Conservation (phyloP, 2,329 filamentous ascomycete species). For the Aspergillus proliferans region DNA sequence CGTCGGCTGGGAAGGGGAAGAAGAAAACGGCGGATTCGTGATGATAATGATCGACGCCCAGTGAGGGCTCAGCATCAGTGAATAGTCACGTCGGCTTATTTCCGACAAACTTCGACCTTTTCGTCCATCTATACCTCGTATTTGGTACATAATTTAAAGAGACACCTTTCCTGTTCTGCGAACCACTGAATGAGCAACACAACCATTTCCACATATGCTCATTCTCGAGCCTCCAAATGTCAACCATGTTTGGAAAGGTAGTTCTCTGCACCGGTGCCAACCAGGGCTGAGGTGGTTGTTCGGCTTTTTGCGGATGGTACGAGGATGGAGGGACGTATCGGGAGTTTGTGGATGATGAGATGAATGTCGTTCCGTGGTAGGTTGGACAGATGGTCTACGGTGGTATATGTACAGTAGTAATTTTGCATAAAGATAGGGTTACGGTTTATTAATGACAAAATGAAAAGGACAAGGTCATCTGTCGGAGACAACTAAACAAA, state of each 20-base stretch:
- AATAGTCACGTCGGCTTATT: background rate
- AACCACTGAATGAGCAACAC: background rate
- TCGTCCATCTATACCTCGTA: background rate
- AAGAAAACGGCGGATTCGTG: background rate
- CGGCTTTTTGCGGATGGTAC: slow-evolving; percentile 9
- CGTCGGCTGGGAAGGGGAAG: slow-evolving; percentile 1
- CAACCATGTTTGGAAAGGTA: background rate
- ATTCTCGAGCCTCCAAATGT: background rate
- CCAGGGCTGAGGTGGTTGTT: slow-evolving; percentile 24
- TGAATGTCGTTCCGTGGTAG: slow-evolving; percentile 21
- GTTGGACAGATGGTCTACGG: background rate
- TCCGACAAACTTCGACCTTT: background rate
- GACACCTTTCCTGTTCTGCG: background rate
- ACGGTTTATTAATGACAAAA: no score
- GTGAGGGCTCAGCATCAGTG: no score
- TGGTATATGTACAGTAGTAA: no score
- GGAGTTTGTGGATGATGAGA: slow-evolving; percentile 17
- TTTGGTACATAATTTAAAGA: background rate
- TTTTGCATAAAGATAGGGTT: no score
- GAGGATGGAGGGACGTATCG: slow-evolving; percentile 14
- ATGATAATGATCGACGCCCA: background rate
- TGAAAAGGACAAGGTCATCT: no score
- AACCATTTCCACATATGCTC: background rate
- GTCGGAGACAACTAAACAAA: no score
- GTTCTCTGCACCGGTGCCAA: slow-evolving; percentile 34